Percentiles rank a stretch among this genome's conserved stretches.
Evolutionary conservation across 352 stramenopile genomes (phyloP).

Genomic region (Phytophthora crassamura): DNA sequence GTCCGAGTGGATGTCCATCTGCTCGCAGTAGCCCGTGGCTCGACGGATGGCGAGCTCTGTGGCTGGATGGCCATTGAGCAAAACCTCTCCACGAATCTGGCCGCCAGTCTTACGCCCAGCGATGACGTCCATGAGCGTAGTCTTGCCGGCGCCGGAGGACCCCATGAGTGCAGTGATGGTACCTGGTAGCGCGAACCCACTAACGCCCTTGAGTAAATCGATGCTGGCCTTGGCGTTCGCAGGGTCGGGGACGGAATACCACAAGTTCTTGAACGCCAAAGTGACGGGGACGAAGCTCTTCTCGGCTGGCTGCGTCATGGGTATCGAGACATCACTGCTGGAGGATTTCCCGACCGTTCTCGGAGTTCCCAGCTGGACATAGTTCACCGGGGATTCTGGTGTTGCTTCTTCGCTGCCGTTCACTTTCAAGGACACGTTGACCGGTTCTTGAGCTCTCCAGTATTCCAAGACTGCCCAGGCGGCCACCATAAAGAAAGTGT

Average conservation of each 20-base stretch:
- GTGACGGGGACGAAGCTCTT: constrained; percentile 52
- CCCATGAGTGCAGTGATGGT: constrained; percentile 64
- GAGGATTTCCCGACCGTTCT: too few relatives aligned
- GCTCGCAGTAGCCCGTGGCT: constrained; percentile 54
- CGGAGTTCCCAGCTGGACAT: constrained; percentile 8
- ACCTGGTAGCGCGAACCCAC: constrained; percentile 47
- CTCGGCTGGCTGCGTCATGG: constrained; percentile 57
- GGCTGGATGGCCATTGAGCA: constrained; percentile 80
- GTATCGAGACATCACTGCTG: too few relatives aligned
- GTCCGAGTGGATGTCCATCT: constrained; percentile 88
- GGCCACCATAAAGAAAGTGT: constrained; percentile 45
- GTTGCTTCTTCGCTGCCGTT: too few relatives aligned
- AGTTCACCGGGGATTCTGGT: too few relatives aligned
- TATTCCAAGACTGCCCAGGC: constrained; percentile 47
- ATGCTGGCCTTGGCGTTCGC: constrained; percentile 28
- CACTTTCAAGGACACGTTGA: constrained; percentile 15
- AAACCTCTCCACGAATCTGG: constrained; percentile 74
- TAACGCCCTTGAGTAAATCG: constrained; percentile 52
- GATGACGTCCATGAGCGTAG: constrained; percentile 94
- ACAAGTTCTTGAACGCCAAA: constrained; percentile 49
- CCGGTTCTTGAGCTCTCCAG: constrained; percentile 31
- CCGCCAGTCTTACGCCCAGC: constrained; percentile 89
- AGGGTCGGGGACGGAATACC: constrained; percentile 42
- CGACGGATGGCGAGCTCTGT: constrained; percentile 50
- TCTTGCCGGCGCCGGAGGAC: constrained; percentile 83